phyloP scores from a whole-genome alignment of 768 basidiomycete genomes.

The Polyporus arcularius region DNA sequence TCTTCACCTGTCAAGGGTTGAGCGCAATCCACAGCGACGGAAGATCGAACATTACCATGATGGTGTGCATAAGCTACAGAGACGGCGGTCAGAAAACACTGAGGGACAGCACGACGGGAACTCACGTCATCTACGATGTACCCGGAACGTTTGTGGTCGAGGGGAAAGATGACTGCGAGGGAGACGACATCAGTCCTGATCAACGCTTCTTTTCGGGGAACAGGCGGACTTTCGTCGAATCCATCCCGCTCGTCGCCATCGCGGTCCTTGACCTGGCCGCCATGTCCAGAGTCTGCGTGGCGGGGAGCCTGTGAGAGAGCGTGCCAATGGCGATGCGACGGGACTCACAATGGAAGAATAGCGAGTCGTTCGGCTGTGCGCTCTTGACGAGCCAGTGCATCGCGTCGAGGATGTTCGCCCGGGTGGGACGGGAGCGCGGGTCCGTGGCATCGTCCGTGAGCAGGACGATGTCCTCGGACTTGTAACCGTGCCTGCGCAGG shows the following conservation, averaged over 20 bases:
- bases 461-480: slow-evolving; percentile 77
- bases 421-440: slow-evolving; percentile 69
- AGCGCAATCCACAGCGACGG: slow-evolving; percentile 27
- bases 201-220: background rate
- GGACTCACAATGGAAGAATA: slow-evolving; percentile 85
- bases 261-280: slow-evolving; percentile 82
- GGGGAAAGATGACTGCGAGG: slow-evolving; percentile 78
- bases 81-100: background rate
- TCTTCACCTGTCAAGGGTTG: slow-evolving; percentile 35
- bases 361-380: slow-evolving; percentile 79
- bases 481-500: slow-evolving; percentile 47
- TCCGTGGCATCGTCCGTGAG: slow-evolving; percentile 76
- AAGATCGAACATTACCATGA: slow-evolving; percentile 49
- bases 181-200: background rate
- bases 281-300: slow-evolving; percentile 82
- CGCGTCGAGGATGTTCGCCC: slow-evolving; percentile 77
- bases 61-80: slow-evolving; percentile 67
- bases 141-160: slow-evolving; percentile 64
- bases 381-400: slow-evolving; percentile 92
- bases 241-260: slow-evolving; percentile 88
- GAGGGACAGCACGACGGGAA: slow-evolving; percentile 14
- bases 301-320: background rate
- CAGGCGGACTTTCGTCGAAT: slow-evolving; percentile 65
- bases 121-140: slow-evolving; percentile 90
- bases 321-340: background rate